A percentile compares a stretch with the other conserved stretches of the same genome.
phyloP scores from a whole-genome alignment of 2,329 filamentous ascomycete genomes.

The Botrytis medusae region DNA sequence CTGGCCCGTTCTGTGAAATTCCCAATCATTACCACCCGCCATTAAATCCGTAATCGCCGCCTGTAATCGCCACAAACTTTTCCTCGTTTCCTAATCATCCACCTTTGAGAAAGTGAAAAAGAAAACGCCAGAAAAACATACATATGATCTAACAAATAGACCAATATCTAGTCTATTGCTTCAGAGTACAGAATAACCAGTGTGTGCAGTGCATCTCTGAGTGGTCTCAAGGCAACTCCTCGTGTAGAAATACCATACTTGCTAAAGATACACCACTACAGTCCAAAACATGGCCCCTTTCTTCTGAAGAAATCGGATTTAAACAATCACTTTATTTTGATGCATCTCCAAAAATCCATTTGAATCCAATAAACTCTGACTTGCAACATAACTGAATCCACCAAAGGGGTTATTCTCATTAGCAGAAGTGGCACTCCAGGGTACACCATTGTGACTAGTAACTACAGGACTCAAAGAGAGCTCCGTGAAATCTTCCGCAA shows the following conservation, averaged over 20 bases:
- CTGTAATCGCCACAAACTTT: background rate
- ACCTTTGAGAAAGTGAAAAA: background rate
- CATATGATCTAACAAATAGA: background rate
- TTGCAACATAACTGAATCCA: slow-evolving; percentile 42
- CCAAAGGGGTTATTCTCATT: slow-evolving; percentile 39
- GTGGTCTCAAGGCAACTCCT: background rate
- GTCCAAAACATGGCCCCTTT: background rate
- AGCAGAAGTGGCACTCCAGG: slow-evolving; percentile 30
- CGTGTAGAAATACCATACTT: background rate
- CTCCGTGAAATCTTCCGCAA: slow-evolving; percentile 87
- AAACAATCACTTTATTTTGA: slow-evolving; percentile 24
- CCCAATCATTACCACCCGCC: background rate
- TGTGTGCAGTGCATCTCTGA: background rate
- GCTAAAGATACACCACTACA: background rate
- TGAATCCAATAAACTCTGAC: slow-evolving; percentile 39
- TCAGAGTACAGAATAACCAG: background rate
- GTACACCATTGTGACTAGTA: slow-evolving; percentile 36
- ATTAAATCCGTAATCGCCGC: background rate
- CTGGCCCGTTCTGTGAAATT: background rate
- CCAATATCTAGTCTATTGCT: background rate
- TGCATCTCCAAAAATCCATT: slow-evolving; percentile 31
- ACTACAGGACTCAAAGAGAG: slow-evolving; percentile 75
- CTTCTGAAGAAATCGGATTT: background rate
- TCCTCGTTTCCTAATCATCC: background rate
- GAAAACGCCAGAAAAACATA: background rate